phyloP scores from a whole-genome alignment of 495 filamentous ascomycete species.

The Lasiosphaeris hirsuta region DNA sequence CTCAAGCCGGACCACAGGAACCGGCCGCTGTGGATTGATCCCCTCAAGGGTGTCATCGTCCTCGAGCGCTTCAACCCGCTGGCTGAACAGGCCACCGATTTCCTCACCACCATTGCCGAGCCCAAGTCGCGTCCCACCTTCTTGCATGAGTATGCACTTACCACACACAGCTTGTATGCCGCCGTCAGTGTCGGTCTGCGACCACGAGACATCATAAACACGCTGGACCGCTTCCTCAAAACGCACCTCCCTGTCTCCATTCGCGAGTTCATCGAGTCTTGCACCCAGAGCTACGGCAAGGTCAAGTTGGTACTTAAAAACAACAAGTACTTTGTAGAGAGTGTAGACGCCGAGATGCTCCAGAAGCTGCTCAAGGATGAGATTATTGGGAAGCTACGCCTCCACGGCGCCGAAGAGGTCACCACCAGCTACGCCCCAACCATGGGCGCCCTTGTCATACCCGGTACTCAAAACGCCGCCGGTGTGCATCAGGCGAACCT shows the following conservation, averaged over 20 bases:
- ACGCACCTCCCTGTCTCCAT: constrained; percentile 77
- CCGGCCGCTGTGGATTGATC: constrained; percentile 91
- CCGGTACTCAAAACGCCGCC: constrained; percentile 89
- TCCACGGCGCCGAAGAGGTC: constrained; percentile 60
- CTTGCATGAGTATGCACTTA: constrained; percentile 91
- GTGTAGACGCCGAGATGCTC: constrained; percentile 76
- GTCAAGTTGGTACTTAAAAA: constrained; percentile 93
- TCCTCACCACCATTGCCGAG: constrained; percentile 93
- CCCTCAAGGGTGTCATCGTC: constrained; percentile 75
- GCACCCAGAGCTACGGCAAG: constrained; percentile 89
- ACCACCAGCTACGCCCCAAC: constrained; percentile 78
- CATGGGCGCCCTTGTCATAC: constrained; percentile 87
- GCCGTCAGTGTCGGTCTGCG: constrained; percentile 88
- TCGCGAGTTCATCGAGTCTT: constrained; percentile 71
- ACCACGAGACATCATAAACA: constrained; percentile 83
- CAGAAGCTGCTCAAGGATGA: constrained; percentile 70
- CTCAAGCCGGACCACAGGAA: constrained; percentile 86
- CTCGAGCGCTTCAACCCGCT: constrained; percentile 93
- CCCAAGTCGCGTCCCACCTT: constrained; percentile 82
- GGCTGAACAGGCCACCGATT: constrained; percentile 83
- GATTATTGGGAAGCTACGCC: constrained; percentile 42
- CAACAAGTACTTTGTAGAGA: constrained; percentile 92
- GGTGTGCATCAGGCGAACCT: constrained; percentile 66
- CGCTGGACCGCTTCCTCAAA: constrained; percentile 83
- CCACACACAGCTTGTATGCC: constrained; percentile 87